Evolutionary conservation across 208 protist species (phyloP), one percentile per base, ranked within the genome.

Genomic region (Wallacemonas collosoma): DNA sequence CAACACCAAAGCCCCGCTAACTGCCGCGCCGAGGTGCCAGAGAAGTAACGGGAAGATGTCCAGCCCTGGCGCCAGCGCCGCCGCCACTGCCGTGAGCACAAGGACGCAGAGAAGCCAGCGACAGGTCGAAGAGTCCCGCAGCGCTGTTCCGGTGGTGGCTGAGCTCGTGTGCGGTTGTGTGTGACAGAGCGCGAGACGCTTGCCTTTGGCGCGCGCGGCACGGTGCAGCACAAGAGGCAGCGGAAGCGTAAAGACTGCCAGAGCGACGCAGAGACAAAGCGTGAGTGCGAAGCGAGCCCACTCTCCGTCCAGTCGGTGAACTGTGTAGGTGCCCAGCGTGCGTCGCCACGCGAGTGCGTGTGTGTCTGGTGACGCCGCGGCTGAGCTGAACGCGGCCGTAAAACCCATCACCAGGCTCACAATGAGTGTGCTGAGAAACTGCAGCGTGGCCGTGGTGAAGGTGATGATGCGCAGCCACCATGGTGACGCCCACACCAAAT

Each of bases 301-400:
- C 40, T 45, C 60, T 26, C 43, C 43, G 12, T 44, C 38, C 39
- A 12, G 8, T 1, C 6, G 11, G 11, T 38, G 6, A 7, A 50
- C n/a, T n/a, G 36, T 35, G 60, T 65, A 65, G 14, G 50, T 47
- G 6, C 60, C 60, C 4, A 51, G 3, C 4, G 60, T 65, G 60
- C 26, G 60, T 5, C 14, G 40, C 41, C 60, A 8, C 11, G 60
- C 7, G 60, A 35, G 15, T 36, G 9, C 53, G 53, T 57, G 53
- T 57, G 53, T 57, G 15, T 15, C 14, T 17, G 26, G 11, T n/a
- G 53, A 15, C 15, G 53, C 53, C 53, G 53, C 17, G 6, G 53
- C 0, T 26, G 26, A 26, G 26, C 26, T 26, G 26, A 26, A 26
- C 26, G 26, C 15, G 6, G 53, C 5, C 5, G 57, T 40, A 5